Evolutionary conservation across 805 yeast genomes (phyloP).

Genomic region (Zygosaccharomyces gambellarensis): DNA sequence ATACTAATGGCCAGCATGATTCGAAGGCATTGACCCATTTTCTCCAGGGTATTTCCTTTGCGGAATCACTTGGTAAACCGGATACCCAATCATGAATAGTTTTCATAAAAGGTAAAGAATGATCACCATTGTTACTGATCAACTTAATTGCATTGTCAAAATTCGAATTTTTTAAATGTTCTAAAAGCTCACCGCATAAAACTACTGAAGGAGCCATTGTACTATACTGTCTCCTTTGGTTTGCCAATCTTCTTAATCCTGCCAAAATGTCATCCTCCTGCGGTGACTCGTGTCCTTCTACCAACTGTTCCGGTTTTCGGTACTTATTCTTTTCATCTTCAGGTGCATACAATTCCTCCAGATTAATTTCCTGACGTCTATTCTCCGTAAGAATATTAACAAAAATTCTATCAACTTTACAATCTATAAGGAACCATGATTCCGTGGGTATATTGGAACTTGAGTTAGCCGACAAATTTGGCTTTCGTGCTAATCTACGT

Average conservation of each 20-base stretch:
- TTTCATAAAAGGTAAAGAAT: slow-evolving; percentile 8
- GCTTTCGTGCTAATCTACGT: slow-evolving; percentile 48
- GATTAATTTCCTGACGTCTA: slow-evolving; percentile 60
- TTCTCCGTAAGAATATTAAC: slow-evolving; percentile 71
- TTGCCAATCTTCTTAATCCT: slow-evolving; percentile 28
- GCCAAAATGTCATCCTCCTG: slow-evolving; percentile 25
- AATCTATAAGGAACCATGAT: slow-evolving; percentile 80
- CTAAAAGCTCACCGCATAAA: slow-evolving; percentile 4
- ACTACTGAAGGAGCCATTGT: slow-evolving; percentile 13
- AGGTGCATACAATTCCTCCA: slow-evolving; percentile 64
- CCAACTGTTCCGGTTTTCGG: slow-evolving; percentile 1
- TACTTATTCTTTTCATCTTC: slow-evolving; percentile 36
- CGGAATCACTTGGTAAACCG: slow-evolving; percentile 4
- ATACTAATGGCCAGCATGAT: slow-evolving; percentile 21
- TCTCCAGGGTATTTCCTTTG: slow-evolving; percentile 3
- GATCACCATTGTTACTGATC: not conserved
- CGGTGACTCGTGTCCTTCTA: slow-evolving; percentile 3
- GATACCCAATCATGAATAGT: slow-evolving; percentile 11
- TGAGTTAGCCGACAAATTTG: slow-evolving; percentile 52
- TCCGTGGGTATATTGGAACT: slow-evolving; percentile 38
- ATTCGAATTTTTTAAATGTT: slow-evolving; percentile 11
- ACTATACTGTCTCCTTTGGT: slow-evolving; percentile 27
- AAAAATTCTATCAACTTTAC: slow-evolving; percentile 54
- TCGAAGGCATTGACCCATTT: slow-evolving; percentile 21
- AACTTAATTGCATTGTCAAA: slow-evolving; percentile 12